Evolutionary conservation across 495 filamentous ascomycete genomes (phyloP).

Genomic region (Ramalina intermedia): DNA sequence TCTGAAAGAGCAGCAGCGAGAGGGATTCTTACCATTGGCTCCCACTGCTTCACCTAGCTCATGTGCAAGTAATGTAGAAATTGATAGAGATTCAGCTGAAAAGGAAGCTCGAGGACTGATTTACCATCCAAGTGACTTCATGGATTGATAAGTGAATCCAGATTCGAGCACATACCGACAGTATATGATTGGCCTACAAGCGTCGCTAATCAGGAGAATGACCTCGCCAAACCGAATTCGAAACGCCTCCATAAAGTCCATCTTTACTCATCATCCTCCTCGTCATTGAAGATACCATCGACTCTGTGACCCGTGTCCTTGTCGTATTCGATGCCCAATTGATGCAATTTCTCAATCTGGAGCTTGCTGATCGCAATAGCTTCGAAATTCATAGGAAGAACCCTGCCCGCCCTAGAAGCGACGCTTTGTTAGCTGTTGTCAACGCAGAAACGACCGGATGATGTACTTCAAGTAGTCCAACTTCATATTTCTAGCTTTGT

Average conservation of each 20-base stretch:
- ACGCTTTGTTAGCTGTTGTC: neutral
- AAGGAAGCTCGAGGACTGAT: no score
- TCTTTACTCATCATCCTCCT: neutral
- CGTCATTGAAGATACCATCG: conserved; percentile 6
- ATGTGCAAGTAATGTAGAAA: no score
- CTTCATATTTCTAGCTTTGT: conserved; percentile 53
- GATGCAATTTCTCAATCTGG: conserved; percentile 9
- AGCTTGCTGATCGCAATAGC: conserved; percentile 8
- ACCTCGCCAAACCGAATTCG: no score
- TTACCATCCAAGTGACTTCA: no score
- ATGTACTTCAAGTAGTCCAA: conserved; percentile 43
- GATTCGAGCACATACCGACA: no score
- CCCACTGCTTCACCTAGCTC: no score
- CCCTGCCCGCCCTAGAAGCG: conserved; percentile 3
- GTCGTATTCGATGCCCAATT: conserved; percentile 9
- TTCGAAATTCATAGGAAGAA: conserved; percentile 12
- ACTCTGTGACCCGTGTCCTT: conserved; percentile 8
- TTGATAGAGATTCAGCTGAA: no score
- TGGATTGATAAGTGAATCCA: no score
- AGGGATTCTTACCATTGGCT: no score
- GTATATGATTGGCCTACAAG: no score
- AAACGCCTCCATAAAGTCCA: neutral
- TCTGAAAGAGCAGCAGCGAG: no score
- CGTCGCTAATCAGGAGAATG: no score
- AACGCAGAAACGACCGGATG: neutral